Percentiles rank a stretch among this genome's conserved stretches.
phyloP scores from a whole-genome alignment of 805 yeast species.

The Blastobotrys robertii region DNA sequence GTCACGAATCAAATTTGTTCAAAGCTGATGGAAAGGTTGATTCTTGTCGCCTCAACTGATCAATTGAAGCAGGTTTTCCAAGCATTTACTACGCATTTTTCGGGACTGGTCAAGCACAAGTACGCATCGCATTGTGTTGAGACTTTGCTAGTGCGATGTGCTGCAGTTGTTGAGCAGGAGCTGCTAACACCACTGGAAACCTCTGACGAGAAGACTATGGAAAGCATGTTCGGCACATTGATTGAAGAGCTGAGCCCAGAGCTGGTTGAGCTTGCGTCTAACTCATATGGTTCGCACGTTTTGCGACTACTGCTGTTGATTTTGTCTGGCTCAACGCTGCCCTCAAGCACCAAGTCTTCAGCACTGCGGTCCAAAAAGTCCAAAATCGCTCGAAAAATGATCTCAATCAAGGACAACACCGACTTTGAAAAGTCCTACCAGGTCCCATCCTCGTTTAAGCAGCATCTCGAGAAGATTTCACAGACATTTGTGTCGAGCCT shows the following conservation, averaged over 20 bases:
- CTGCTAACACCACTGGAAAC: slow-evolving; percentile 32
- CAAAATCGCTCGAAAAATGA: slow-evolving; percentile 83
- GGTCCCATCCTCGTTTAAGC: slow-evolving; percentile 60
- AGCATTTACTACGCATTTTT: slow-evolving; percentile 64
- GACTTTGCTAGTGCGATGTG: slow-evolving; percentile 65
- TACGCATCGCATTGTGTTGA: slow-evolving; percentile 92
- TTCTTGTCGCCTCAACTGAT: slow-evolving; percentile 51
- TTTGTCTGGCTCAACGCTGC: slow-evolving; percentile 67
- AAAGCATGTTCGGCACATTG: slow-evolving; percentile 53
- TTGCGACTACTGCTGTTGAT: slow-evolving; percentile 62
- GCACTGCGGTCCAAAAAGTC: slow-evolving; percentile 75
- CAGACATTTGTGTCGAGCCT: slow-evolving; percentile 26
- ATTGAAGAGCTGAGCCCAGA: slow-evolving; percentile 57
- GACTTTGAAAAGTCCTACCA: slow-evolving; percentile 59
- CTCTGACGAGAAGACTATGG: slow-evolving; percentile 46
- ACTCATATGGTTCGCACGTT: slow-evolving; percentile 85
- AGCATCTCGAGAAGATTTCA: slow-evolving; percentile 40
- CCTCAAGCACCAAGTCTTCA: slow-evolving; percentile 58
- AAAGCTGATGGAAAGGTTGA: slow-evolving; percentile 77
- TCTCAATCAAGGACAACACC: slow-evolving; percentile 70
- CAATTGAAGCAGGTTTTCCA: slow-evolving; percentile 59
- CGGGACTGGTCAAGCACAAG: slow-evolving; percentile 72
- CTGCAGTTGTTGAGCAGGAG: slow-evolving; percentile 69
- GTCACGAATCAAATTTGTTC: slow-evolving; percentile 95
- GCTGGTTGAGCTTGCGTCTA: slow-evolving; percentile 48